Percentiles rank a stretch among this genome's conserved stretches.
Conservation (phyloP, 495 filamentous ascomycete genomes). For the Tuber microsphaerosporum region DNA sequence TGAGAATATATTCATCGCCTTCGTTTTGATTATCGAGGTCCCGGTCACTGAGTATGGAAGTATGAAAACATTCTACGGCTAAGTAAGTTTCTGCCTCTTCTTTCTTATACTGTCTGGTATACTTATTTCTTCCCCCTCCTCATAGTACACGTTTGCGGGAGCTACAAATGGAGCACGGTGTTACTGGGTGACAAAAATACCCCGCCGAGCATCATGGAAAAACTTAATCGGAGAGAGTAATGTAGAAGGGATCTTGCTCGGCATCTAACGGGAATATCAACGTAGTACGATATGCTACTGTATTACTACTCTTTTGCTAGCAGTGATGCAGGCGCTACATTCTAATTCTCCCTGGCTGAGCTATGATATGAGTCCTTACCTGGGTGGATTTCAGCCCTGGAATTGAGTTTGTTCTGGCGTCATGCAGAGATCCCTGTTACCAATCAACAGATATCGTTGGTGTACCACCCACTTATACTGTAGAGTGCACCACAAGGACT, state of each 20-base stretch:
- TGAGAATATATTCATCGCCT: slow-evolving; percentile 4
- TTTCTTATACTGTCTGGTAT: neutral
- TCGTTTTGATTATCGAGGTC: neutral
- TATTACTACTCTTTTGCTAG: neutral
- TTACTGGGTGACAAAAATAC: neutral
- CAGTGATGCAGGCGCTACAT: neutral
- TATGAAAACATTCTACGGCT: neutral
- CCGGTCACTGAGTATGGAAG: neutral
- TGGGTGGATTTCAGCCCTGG: neutral
- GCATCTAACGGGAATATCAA: neutral
- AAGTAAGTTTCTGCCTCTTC: neutral
- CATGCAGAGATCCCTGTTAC: neutral
- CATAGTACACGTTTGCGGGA: neutral
- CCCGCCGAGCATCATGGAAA: neutral
- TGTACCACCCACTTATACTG: neutral
- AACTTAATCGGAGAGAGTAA: neutral
- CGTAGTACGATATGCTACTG: neutral
- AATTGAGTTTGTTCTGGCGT: neutral
- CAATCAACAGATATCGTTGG: neutral
- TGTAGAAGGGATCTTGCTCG: neutral
- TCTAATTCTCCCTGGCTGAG: neutral
- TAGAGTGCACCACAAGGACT: neutral
- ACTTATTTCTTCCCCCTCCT: neutral
- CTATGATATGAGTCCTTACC: neutral
- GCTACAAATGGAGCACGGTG: neutral